Evolutionary conservation across 2,329 filamentous ascomycete genomes (phyloP).

Genomic region (Epichloe amarillans): DNA sequence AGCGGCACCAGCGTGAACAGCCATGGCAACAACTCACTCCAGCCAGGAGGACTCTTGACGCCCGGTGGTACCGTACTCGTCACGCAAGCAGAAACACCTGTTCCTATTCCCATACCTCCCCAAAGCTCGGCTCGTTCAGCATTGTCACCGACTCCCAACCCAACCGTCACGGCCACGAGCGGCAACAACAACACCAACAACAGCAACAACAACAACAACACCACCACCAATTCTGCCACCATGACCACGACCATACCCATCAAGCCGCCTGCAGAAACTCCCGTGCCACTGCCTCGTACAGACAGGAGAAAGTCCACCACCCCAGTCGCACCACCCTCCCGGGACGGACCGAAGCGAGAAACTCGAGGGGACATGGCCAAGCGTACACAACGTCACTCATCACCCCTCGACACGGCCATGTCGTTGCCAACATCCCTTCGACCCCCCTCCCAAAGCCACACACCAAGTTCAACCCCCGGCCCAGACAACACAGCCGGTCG

Average conservation of each 20-base stretch:
- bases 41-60: constrained; percentile 2
- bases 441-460: constrained; percentile 21
- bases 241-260: constrained; percentile 17
- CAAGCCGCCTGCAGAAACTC: constrained; percentile 22
- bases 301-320: constrained; percentile 20
- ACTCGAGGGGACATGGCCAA: constrained; percentile 31
- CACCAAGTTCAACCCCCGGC: constrained; percentile 20
- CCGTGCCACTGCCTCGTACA: constrained; percentile 23
- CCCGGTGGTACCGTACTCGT: constrained; percentile 5
- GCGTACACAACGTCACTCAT: constrained; percentile 23
- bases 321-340: constrained; percentile 15
- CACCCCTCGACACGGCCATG: constrained; percentile 6
- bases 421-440: constrained; percentile 6
- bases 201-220: background rate
- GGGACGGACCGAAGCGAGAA: constrained; percentile 27
- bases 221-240: constrained; percentile 5
- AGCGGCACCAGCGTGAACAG: background rate
- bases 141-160: constrained; percentile 18
- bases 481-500: constrained; percentile 24
- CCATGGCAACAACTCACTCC: background rate
- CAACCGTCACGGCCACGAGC: constrained; percentile 1
- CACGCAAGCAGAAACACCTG: constrained; percentile 26
- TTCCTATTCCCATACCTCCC: constrained; percentile 25
- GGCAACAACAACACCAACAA: background rate
- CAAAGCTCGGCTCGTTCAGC: constrained; percentile 18